Evolutionary conservation across 1,284 basidiomycete genomes (phyloP), one percentile per base, ranked within the genome.

Genomic region (Sporisorium reilianum): DNA sequence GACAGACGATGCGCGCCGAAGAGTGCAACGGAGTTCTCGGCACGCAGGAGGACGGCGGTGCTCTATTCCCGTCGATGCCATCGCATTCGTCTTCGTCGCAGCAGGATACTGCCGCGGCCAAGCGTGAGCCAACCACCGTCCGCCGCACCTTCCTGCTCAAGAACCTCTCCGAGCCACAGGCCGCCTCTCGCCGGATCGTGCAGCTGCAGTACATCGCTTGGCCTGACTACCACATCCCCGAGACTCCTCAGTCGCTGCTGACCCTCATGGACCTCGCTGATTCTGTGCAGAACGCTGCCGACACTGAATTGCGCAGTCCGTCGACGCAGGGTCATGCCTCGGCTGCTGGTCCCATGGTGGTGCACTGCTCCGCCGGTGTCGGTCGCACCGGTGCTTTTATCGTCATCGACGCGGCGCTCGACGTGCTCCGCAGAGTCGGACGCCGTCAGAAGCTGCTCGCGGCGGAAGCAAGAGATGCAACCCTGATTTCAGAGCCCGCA

Each of bases 331-430:
- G 60, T 11, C 41, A 49, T 1, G 26, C 18, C 5, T 8, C 36
- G 18, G 41, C 54, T 22, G 70, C 64, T 26, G 81, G 77, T 10
- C 83, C 82, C 1, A 70, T 81, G 56, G 54, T 84, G 5, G 80
- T 84, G 26, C 83, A 84, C 62, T 84, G 83, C 57, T 84, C 83
- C n/a, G 83, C 83, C 3, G 83, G 83, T 18, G 80, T 84, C 0
- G 83, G 83, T 12, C 66, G 83, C 5, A 80, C 82, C 14, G 83
- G 83, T 41, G 76, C 83, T 0, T 82, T 78, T 52, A 75, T 84
- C 32, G 75, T 79, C 18, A 79, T 84, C 23, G 80, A 84, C 46
- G 54, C 77, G 1, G 72, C 77, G 8, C 64, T 83, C 11, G 71
- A 80, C 44, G 75, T 79, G 18, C 68, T 83, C 26, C 68, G 75